Evolutionary conservation across 2,329 filamentous ascomycete species (phyloP).

Genomic region (Venturia oleaginea): DNA sequence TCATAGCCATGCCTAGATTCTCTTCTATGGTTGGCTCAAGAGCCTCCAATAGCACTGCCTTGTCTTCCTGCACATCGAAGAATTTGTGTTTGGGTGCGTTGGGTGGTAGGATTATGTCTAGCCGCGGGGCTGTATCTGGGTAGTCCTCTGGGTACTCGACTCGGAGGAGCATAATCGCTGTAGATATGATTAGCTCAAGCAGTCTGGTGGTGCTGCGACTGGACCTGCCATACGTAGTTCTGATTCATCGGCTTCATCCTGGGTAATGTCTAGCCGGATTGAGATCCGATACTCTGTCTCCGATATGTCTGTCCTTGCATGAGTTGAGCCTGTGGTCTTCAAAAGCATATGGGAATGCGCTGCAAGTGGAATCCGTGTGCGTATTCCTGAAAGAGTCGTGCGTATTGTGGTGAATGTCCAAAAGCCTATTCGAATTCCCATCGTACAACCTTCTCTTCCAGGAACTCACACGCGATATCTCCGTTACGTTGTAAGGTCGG

Average conservation of each 20-base stretch:
- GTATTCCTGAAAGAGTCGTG: not conserved
- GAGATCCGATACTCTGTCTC: conserved; percentile 82
- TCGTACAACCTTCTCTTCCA: not conserved
- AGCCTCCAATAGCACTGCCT: conserved; percentile 59
- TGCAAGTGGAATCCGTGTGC: not conserved
- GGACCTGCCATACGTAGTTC: conserved; percentile 43
- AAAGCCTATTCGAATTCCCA: not conserved
- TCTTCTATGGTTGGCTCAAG: conserved; percentile 74
- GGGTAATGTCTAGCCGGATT: conserved; percentile 70
- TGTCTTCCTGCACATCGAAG: conserved; percentile 75
- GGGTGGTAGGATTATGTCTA: conserved; percentile 68
- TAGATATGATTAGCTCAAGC: not conserved
- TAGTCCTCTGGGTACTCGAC: conserved; percentile 87
- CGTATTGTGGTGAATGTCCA: not conserved
- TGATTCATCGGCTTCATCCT: conserved; percentile 50
- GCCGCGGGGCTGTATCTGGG: conserved; percentile 73
- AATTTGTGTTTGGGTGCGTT: conserved; percentile 61
- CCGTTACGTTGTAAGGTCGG: not conserved
- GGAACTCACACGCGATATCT: not conserved
- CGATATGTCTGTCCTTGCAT: conserved; percentile 59
- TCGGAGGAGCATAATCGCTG: conserved; percentile 65
- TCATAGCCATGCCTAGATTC: conserved; percentile 94
- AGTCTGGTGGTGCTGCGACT: conserved; percentile 5
- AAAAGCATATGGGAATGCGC: not conserved
- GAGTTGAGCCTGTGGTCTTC: conserved; percentile 3